Evolutionary conservation across 345 rosid species (phyloP).

Genomic region (Brassica napus): DNA sequence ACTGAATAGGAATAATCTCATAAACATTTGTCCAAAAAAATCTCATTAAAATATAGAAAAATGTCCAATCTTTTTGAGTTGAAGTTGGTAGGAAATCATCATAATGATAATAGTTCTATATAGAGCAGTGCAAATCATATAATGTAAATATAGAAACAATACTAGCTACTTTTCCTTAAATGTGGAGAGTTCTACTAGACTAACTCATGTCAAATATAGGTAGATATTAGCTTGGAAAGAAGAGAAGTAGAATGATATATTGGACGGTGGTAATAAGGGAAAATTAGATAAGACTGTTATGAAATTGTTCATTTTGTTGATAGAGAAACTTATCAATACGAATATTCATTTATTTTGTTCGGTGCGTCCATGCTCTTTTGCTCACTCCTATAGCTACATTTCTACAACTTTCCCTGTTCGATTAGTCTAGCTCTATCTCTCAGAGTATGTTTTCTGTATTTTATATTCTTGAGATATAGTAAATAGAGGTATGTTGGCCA

Average conservation of each 20-base stretch:
- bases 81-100: conserved; percentile 1
- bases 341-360: conserved; percentile 7
- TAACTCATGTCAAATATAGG: conserved; percentile 12
- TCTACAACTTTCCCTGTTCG: conserved; percentile 18
- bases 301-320: conserved; percentile 11
- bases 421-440: conserved; percentile 19
- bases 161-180: neutral
- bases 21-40: neutral
- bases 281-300: conserved; percentile 21
- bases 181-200: neutral
- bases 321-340: conserved; percentile 2
- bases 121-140: neutral
- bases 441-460: neutral
- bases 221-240: conserved; percentile 29
- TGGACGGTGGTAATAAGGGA: neutral
- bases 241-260: conserved; percentile 3
- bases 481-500: conserved; percentile 9
- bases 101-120: neutral
- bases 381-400: conserved; percentile 25
- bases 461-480: neutral
- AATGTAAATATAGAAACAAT: neutral
- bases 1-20: neutral
- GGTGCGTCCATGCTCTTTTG: conserved; percentile 31
- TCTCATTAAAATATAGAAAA: neutral
- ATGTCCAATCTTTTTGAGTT: neutral